Evolutionary conservation across 2,329 filamentous ascomycete genomes (phyloP).

Genomic region (Raffaelea arxii): DNA sequence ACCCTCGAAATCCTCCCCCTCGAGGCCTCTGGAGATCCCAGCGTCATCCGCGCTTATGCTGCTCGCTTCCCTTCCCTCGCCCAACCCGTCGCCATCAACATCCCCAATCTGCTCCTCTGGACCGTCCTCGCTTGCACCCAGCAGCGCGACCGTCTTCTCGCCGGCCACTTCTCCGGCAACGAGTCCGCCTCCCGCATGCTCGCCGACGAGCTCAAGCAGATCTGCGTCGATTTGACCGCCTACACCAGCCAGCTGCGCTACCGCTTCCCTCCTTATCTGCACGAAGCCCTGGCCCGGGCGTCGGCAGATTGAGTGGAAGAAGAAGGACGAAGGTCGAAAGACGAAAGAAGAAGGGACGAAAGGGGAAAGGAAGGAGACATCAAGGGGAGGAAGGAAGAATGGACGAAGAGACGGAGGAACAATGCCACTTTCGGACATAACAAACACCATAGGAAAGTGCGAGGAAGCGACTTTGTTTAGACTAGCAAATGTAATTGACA

Average conservation of each 20-base stretch:
- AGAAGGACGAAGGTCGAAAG: not conserved
- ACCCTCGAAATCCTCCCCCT: slow-evolving; percentile 72
- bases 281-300: slow-evolving; percentile 78
- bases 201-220: slow-evolving; percentile 63
- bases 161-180: slow-evolving; percentile 65
- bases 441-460: too few relatives aligned
- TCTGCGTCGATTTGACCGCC: slow-evolving; percentile 82
- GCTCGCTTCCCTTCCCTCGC: slow-evolving; percentile 71
- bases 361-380: not conserved
- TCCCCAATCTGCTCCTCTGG: slow-evolving; percentile 90
- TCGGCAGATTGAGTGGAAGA: slow-evolving; percentile 48
- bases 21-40: slow-evolving; percentile 62
- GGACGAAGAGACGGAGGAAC: not conserved
- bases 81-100: slow-evolving; percentile 74
- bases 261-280: slow-evolving; percentile 75
- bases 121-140: slow-evolving; percentile 77
- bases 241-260: slow-evolving; percentile 91
- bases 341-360: not conserved
- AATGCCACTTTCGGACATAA: too few relatives aligned
- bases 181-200: slow-evolving; percentile 53
- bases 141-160: slow-evolving; percentile 62
- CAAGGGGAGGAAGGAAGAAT: not conserved
- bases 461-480: too few relatives aligned
- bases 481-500: too few relatives aligned
- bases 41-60: slow-evolving; percentile 68